Percentiles rank a stretch among this genome's conserved stretches.
Evolutionary conservation across 768 basidiomycete genomes (phyloP).

Genomic region (Leccinum incarnatum): DNA sequence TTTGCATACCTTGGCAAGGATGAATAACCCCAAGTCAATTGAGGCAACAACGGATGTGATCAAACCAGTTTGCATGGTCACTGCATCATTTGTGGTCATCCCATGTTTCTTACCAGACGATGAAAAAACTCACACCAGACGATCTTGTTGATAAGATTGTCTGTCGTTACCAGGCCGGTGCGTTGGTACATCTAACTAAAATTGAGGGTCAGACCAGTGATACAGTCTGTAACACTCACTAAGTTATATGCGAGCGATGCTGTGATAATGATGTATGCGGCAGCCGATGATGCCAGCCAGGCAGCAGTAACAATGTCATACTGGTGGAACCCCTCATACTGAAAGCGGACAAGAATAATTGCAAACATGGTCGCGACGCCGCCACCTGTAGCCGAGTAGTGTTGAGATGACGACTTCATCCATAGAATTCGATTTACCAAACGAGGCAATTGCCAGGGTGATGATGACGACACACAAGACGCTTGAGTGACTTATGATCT

Average conservation of each 20-base stretch:
- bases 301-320: slow-evolving; percentile 35
- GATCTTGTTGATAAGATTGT: slow-evolving; percentile 38
- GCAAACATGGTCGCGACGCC: slow-evolving; percentile 34
- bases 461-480: slow-evolving; percentile 27
- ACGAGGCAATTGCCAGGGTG: slow-evolving; percentile 5
- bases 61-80: slow-evolving; percentile 32
- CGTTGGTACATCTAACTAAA: slow-evolving; percentile 36
- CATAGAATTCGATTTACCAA: slow-evolving; percentile 1
- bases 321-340: slow-evolving; percentile 34
- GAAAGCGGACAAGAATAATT: slow-evolving; percentile 13
- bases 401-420: neutral
- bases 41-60: slow-evolving; percentile 13
- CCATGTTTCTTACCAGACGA: neutral
- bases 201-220: neutral
- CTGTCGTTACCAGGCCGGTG: slow-evolving; percentile 42
- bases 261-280: slow-evolving; percentile 44
- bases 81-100: slow-evolving; percentile 7
- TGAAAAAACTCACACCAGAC: slow-evolving; percentile 33
- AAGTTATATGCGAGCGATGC: slow-evolving; percentile 42
- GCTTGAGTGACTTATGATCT: slow-evolving; percentile 32
- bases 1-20: slow-evolving; percentile 16
- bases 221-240: slow-evolving; percentile 22
- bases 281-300: slow-evolving; percentile 42
- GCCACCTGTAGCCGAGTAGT: slow-evolving; percentile 24
- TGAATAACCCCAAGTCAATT: slow-evolving; percentile 25